These are phyloP conservation scores for Petunia secreta DNA, from an alignment of 257 asterid genomes.

Conservation along the genomic window DNA sequence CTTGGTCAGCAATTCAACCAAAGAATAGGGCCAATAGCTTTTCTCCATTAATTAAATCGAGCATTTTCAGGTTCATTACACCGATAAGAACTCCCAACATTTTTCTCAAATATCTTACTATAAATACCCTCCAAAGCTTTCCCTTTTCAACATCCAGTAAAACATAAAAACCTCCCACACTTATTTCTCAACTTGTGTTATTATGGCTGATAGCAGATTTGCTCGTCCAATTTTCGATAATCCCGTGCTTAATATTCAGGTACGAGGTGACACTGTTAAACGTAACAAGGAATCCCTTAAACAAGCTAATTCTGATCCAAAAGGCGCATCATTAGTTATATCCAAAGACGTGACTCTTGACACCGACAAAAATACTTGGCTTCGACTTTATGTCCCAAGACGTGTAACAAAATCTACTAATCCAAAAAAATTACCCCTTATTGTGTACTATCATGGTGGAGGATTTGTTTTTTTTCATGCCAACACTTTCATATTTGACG, in stretches of 20 bases:
- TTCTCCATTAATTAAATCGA: no score
- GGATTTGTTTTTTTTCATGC: conserved; percentile 52
- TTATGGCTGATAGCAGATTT: conserved; percentile 28
- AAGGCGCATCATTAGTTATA: conserved; percentile 38
- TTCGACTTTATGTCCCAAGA: conserved; percentile 50
- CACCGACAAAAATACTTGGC: conserved; percentile 47
- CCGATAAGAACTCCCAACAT: no score
- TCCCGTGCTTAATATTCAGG: conserved; percentile 42
- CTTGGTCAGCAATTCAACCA: neutral
- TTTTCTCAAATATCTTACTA: no score
- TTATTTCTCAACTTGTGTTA: neutral
- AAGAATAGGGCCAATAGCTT: neutral
- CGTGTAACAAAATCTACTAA: neutral
- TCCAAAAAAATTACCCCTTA: conserved; percentile 45
- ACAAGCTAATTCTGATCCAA: conserved; percentile 38
- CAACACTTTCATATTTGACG: conserved; percentile 34
- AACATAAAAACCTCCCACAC: neutral
- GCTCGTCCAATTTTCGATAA: conserved; percentile 46
- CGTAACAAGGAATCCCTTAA: conserved; percentile 35
- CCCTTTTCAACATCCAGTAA: neutral
- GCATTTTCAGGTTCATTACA: no score
- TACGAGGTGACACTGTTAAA: conserved; percentile 41
- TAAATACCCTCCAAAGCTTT: neutral
- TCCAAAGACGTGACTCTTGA: conserved; percentile 50
- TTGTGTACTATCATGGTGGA: conserved; percentile 58